Conservation (phyloP, 1,284 basidiomycete genomes). For the Stereum hirsutum region DNA sequence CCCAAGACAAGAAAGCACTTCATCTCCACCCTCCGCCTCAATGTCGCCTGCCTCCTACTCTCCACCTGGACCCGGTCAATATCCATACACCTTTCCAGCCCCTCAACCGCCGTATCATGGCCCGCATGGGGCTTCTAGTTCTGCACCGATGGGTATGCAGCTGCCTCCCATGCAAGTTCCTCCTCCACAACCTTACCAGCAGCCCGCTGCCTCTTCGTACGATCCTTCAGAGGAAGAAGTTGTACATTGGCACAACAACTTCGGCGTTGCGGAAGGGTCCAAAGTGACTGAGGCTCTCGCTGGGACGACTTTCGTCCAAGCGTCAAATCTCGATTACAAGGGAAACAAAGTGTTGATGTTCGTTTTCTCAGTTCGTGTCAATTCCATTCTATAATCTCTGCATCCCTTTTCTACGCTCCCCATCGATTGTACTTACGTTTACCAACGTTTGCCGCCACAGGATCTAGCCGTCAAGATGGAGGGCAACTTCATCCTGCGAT, state of each 20-base stretch:
- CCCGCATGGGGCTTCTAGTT: neutral
- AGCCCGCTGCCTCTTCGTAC: neutral
- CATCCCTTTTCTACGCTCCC: neutral
- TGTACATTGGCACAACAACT: slow-evolving; percentile 28
- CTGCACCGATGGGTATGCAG: slow-evolving; percentile 2
- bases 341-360: slow-evolving; percentile 58
- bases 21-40: slow-evolving; percentile 11
- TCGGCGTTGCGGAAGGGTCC: slow-evolving; percentile 35
- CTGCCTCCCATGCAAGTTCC: slow-evolving; percentile 7
- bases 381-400: neutral
- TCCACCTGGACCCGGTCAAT: slow-evolving; percentile 7
- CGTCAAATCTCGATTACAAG: slow-evolving; percentile 45
- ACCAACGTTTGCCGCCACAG: slow-evolving; percentile 11
- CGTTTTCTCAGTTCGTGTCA: slow-evolving; percentile 53
- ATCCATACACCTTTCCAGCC: slow-evolving; percentile 13
- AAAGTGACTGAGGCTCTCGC: slow-evolving; percentile 49
- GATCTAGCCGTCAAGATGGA: slow-evolving; percentile 55
- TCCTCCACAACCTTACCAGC: slow-evolving; percentile 3
- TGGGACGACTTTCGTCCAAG: slow-evolving; percentile 58
- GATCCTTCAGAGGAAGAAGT: slow-evolving; percentile 16
- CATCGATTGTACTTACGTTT: neutral
- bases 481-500: slow-evolving; percentile 56
- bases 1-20: slow-evolving; percentile 7
- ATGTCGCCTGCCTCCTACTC: slow-evolving; percentile 13
- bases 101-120: slow-evolving; percentile 11